phyloP scores from a whole-genome alignment of 805 yeast genomes.

The Ogataea henricii region DNA sequence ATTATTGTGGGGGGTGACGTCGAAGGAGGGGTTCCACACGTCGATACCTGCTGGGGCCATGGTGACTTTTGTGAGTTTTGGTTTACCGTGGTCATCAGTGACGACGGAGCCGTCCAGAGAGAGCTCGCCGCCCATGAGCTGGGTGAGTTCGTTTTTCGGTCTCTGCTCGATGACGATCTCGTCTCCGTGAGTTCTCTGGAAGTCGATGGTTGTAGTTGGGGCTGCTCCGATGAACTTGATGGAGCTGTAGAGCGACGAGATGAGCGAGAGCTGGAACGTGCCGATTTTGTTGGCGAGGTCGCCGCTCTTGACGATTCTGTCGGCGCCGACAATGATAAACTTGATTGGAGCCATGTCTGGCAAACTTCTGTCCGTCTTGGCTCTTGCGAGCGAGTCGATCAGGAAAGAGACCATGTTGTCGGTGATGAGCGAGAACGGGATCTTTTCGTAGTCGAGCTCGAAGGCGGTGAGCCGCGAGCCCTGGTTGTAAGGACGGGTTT shows the following conservation, averaged over 20 bases:
- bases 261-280: slow-evolving; percentile 80
- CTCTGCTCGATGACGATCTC: slow-evolving; percentile 86
- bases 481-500: slow-evolving; percentile 95
- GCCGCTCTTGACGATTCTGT: slow-evolving; percentile 88
- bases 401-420: slow-evolving; percentile 90
- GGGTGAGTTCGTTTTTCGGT: slow-evolving; percentile 75
- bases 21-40: slow-evolving; percentile 97
- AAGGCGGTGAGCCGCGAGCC: slow-evolving; percentile 93
- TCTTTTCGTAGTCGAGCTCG: slow-evolving; percentile 80
- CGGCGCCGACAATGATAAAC: slow-evolving; percentile 93
- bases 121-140: slow-evolving; percentile 68
- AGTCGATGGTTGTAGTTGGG: slow-evolving; percentile 88
- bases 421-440: slow-evolving; percentile 86
- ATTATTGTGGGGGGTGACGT: slow-evolving; percentile 80
- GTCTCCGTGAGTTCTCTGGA: slow-evolving; percentile 63
- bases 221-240: slow-evolving; percentile 93
- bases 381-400: slow-evolving; percentile 46
- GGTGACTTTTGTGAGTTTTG: slow-evolving; percentile 54
- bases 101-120: slow-evolving; percentile 35
- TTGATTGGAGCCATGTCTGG: slow-evolving; percentile 64
- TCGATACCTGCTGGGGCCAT: slow-evolving; percentile 81
- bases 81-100: slow-evolving; percentile 25
- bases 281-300: slow-evolving; percentile 98
- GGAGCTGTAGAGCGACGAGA: slow-evolving; percentile 63
- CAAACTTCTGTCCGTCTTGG: slow-evolving; percentile 25